Percentiles rank a stretch among this genome's conserved stretches.
Evolutionary conservation across 2,329 filamentous ascomycete genomes (phyloP).

Genomic region (Fusarium sp.): DNA sequence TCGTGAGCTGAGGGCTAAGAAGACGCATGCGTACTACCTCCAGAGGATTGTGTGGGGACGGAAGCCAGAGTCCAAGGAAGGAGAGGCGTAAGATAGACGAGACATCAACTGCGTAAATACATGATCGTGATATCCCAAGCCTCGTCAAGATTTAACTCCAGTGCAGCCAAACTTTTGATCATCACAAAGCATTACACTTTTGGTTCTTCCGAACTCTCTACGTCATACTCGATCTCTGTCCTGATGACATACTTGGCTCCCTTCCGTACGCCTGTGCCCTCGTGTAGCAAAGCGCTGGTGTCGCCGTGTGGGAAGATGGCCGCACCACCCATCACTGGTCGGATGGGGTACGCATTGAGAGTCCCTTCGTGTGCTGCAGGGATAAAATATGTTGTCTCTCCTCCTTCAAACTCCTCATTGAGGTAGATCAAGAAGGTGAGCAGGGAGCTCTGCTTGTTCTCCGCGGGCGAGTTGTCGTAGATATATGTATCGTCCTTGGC

Average conservation of each 20-base stretch:
- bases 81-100: neutral
- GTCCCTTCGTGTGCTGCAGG: conserved; percentile 73
- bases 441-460: conserved; percentile 72
- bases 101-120: conserved; percentile 9
- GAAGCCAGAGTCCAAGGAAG: conserved; percentile 22
- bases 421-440: conserved; percentile 78
- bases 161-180: neutral
- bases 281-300: conserved; percentile 73
- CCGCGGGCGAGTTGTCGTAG: conserved; percentile 73
- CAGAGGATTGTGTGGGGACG: conserved; percentile 44
- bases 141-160: neutral
- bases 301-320: conserved; percentile 79
- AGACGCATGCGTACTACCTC: conserved; percentile 46
- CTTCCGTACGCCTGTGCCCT: conserved; percentile 76
- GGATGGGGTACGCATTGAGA: conserved; percentile 76
- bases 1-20: conserved; percentile 44
- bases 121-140: neutral
- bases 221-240: conserved; percentile 78
- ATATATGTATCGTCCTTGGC: conserved; percentile 68
- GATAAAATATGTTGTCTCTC: conserved; percentile 78
- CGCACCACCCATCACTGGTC: conserved; percentile 75
- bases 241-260: conserved; percentile 77
- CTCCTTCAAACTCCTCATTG: conserved; percentile 78
- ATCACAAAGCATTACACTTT: neutral
- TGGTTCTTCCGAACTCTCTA: conserved; percentile 53